Evolutionary conservation across 2,329 filamentous ascomycete genomes (phyloP), one percentile per base, ranked within the genome.

Genomic region (Phoma sp.): DNA sequence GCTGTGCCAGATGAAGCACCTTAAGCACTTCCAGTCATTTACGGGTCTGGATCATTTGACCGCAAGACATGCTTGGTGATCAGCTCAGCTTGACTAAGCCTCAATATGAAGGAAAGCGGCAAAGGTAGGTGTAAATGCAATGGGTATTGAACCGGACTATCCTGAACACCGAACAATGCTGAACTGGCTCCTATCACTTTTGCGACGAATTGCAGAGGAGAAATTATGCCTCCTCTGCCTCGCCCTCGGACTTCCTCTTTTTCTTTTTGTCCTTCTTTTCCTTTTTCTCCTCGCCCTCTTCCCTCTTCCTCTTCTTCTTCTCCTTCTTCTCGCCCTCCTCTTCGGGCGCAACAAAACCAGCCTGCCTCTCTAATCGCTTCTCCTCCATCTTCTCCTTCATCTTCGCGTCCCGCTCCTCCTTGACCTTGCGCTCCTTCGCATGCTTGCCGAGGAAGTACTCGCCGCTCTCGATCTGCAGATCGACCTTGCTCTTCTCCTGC

Each of bases 401-500:
- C 76, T 89, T 88, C 74, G 96, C 91, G 70, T 91, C 84, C 62
- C 91, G 82, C 69, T 91, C 89, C 71, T 93, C 89, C 76, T 89
- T 87, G 41, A 82, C 86, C 49, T 88, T 89, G 57, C 93, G 83
- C 69, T 96, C 91, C 82, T 96, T 96, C 56, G 91, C 93, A 70
- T 93, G 87, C 81, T 96, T 96, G 71, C 88, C 88, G 71, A 99
- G 78, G 77, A 98, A 98, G 79, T 96, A 99, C 79, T 98, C 93
- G 78, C 95, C 93, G 67, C 86, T 93, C 82, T 99, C 95, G 80
- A 99, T 96, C 83, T 99, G 93, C 77, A 92, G 79, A 77, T 99
- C 95, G 67, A 99, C 85, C 86, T 98, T 99, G 86, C 93, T 97
- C 90, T 96, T 96, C 83, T 99, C 93, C 62, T 93, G 92, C 38